Conservation (phyloP, 208 protist species). For the Wallacemonas sp. region DNA sequence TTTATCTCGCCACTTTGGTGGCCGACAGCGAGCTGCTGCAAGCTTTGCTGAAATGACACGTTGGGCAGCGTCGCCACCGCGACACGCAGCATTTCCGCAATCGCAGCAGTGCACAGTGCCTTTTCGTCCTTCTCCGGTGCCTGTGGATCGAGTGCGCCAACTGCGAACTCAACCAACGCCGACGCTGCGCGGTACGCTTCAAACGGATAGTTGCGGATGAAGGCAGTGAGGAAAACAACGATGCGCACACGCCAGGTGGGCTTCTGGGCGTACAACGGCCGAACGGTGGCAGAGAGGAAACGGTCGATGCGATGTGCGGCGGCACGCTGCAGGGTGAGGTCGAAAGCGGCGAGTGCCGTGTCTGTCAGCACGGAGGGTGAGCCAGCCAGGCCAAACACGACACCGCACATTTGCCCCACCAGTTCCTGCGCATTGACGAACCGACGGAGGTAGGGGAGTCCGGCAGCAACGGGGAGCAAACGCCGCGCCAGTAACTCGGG, state of each 20-base stretch:
- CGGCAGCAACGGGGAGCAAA: not conserved
- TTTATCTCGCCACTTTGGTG: slow-evolving; percentile 55
- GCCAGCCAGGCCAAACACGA: not conserved
- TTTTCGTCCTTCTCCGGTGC: slow-evolving; percentile 41
- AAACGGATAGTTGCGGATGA: slow-evolving; percentile 31
- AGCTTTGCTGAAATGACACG: slow-evolving; percentile 70
- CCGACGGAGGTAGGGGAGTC: not conserved
- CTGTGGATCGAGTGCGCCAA: slow-evolving; percentile 37
- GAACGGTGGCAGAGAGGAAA: slow-evolving; percentile 29
- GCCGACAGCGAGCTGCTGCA: slow-evolving; percentile 74
- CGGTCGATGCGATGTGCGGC: slow-evolving; percentile 28
- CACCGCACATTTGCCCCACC: not conserved
- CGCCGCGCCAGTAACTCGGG: not conserved
- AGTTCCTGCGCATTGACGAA: slow-evolving; percentile 8
- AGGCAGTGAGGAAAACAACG: slow-evolving; percentile 35
- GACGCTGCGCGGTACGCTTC: slow-evolving; percentile 8
- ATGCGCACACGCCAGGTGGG: slow-evolving; percentile 25
- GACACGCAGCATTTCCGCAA: slow-evolving; percentile 48
- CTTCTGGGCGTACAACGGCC: slow-evolving; percentile 22
- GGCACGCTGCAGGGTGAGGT: slow-evolving; percentile 31
- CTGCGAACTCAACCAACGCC: slow-evolving; percentile 31
- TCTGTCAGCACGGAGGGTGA: not conserved
- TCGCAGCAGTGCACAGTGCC: slow-evolving; percentile 36
- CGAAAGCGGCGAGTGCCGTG: not conserved
- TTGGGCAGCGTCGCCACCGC: slow-evolving; percentile 53